Evolutionary conservation across 1,284 basidiomycete genomes (phyloP).

Genomic region (Microbotryum silenes-acaulis): DNA sequence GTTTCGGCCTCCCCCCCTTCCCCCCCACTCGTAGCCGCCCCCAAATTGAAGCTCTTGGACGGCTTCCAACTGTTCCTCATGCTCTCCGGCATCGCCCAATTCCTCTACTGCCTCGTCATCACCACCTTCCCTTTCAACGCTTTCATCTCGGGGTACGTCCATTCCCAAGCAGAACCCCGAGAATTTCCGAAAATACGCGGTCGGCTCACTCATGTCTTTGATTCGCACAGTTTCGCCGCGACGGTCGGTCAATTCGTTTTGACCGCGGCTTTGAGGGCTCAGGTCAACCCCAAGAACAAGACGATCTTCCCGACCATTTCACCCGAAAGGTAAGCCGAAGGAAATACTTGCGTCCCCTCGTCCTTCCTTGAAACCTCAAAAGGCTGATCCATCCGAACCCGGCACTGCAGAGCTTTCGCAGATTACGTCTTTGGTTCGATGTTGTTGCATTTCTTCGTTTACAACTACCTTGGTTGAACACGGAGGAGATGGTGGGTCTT

Average conservation of each 20-base stretch:
- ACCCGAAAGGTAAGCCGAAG: conserved; percentile 67
- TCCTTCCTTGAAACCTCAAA: not conserved
- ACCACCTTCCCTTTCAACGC: conserved; percentile 96
- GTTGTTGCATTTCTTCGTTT: conserved; percentile 95
- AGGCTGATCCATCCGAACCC: not conserved
- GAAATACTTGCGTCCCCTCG: not conserved
- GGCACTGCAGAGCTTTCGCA: conserved; percentile 68
- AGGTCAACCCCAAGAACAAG: conserved; percentile 80
- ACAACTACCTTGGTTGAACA: conserved; percentile 79
- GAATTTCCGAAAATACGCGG: not conserved
- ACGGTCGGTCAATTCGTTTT: conserved; percentile 96
- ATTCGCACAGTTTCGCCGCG: conserved; percentile 67
- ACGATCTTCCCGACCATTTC: conserved; percentile 54
- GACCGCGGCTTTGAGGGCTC: conserved; percentile 79
- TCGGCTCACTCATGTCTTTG: not conserved
- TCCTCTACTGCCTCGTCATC: conserved; percentile 81
- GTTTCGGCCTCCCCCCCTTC: not conserved
- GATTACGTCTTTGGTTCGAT: conserved; percentile 92
- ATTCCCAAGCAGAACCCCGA: not conserved
- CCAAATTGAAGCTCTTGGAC: conserved; percentile 87
- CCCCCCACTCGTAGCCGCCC: conserved; percentile 45
- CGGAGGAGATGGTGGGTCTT: too few relatives aligned
- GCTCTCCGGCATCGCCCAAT: conserved; percentile 81
- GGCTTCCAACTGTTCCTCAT: conserved; percentile 86
- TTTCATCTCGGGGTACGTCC: conserved; percentile 76